These are phyloP conservation scores for Talaromyces ruber DNA, from an alignment of 495 filamentous ascomycete species.

Conservation along the genomic window DNA sequence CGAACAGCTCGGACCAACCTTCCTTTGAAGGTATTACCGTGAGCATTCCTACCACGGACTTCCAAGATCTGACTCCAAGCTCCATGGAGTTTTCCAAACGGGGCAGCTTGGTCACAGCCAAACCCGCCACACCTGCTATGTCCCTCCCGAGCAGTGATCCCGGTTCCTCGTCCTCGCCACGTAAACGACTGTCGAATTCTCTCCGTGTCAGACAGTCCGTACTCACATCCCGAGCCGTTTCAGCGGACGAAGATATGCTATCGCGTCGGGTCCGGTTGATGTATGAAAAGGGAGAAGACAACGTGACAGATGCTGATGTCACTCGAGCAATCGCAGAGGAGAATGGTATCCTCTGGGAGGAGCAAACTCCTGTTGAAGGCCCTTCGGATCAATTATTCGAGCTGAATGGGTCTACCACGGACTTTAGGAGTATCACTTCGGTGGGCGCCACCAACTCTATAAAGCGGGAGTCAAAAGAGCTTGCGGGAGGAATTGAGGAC, in stretches of 20 bases:
- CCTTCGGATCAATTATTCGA: not conserved
- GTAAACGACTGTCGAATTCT: slow-evolving; percentile 12
- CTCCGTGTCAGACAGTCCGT: slow-evolving; percentile 27
- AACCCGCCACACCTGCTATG: slow-evolving; percentile 12
- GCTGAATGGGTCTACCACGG: slow-evolving; percentile 8
- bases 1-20: slow-evolving; percentile 25
- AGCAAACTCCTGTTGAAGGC: slow-evolving; percentile 25
- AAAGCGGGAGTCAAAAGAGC: slow-evolving; percentile 46
- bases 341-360: slow-evolving; percentile 52
- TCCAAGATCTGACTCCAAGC: slow-evolving; percentile 43
- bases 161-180: not conserved
- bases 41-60: slow-evolving; percentile 44
- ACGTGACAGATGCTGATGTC: slow-evolving; percentile 41
- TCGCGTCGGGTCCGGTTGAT: slow-evolving; percentile 84
- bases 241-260: slow-evolving; percentile 75
- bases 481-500: slow-evolving; percentile 85
- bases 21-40: slow-evolving; percentile 46
- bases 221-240: slow-evolving; percentile 33
- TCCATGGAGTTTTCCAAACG: slow-evolving; percentile 51
- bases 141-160: slow-evolving; percentile 9
- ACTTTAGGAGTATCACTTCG: slow-evolving; percentile 7
- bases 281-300: slow-evolving; percentile 69
- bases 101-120: slow-evolving; percentile 34
- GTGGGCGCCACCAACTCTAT: slow-evolving; percentile 15
- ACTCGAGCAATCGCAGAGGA: slow-evolving; percentile 37